phyloP scores from a whole-genome alignment of 352 stramenopile genomes.

The Phytophthora europaea region DNA sequence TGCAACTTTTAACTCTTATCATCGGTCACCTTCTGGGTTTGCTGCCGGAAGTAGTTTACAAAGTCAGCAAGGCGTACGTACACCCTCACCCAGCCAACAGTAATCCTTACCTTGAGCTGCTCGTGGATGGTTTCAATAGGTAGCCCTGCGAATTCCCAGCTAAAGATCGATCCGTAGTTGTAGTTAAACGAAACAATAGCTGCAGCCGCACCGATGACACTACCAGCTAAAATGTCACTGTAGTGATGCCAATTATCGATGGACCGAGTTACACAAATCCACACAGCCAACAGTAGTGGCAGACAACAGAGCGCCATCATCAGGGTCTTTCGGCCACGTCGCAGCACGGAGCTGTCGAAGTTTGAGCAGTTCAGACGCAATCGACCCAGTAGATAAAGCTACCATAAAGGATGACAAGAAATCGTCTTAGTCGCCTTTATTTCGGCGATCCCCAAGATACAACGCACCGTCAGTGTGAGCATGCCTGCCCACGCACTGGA shows the following conservation, averaged over 20 bases:
- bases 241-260: slow-evolving; percentile 87
- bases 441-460: too few species aligned
- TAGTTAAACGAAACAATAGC: slow-evolving; percentile 50
- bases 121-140: slow-evolving; percentile 47
- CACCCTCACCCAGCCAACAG: not conserved
- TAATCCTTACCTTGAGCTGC: slow-evolving; percentile 31
- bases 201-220: slow-evolving; percentile 47
- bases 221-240: slow-evolving; percentile 63
- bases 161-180: slow-evolving; percentile 68
- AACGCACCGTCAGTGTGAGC: slow-evolving; percentile 70
- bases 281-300: slow-evolving; percentile 59
- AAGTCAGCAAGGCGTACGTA: not conserved
- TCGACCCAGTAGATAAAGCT: slow-evolving; percentile 71
- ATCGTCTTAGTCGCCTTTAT: not conserved
- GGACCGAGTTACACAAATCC: slow-evolving; percentile 71
- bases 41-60: not conserved
- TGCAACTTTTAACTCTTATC: not conserved
- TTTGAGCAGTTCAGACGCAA: slow-evolving; percentile 60
- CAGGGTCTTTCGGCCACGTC: slow-evolving; percentile 52
- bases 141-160: slow-evolving; percentile 52
- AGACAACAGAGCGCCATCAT: slow-evolving; percentile 69
- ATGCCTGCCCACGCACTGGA: slow-evolving; percentile 74
- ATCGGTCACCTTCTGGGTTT: not conserved
- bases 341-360: slow-evolving; percentile 41
- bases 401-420: not conserved